A percentile compares a stretch with the other conserved stretches of the same genome.
These are phyloP conservation scores for Pycnococcus provasolii DNA, from an alignment of 139 green algal genomes.

Conservation along the genomic window DNA sequence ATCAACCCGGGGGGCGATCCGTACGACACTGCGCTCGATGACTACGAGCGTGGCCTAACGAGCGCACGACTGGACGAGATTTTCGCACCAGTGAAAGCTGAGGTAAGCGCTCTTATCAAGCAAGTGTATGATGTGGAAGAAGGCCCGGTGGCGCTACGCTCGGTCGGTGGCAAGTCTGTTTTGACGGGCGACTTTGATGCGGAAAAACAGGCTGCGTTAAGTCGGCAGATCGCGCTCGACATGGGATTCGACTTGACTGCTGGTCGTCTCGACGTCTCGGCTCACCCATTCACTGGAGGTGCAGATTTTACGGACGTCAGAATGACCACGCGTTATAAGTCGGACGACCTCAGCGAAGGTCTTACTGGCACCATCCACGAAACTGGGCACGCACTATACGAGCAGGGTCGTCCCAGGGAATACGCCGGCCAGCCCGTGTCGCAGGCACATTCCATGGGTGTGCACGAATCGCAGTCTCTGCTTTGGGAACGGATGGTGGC, in stretches of 20 bases:
- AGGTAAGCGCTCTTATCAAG: background rate
- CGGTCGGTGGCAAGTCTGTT: background rate
- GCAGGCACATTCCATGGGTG: constrained; percentile 58
- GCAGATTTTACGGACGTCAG: constrained; percentile 66
- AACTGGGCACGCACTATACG: constrained; percentile 72
- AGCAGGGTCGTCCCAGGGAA: constrained; percentile 71
- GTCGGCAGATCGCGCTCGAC: constrained; percentile 45
- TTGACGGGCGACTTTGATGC: constrained; percentile 28
- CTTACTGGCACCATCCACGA: constrained; percentile 47
- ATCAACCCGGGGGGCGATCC: constrained; percentile 33
- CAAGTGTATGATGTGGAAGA: too few relatives aligned
- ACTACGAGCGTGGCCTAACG: constrained; percentile 80
- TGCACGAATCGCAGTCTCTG: constrained; percentile 74
- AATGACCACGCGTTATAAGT: constrained; percentile 86
- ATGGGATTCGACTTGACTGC: constrained; percentile 62
- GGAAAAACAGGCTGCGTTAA: constrained; percentile 35
- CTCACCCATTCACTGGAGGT: constrained; percentile 71
- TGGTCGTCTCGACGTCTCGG: constrained; percentile 65
- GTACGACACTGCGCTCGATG: constrained; percentile 64
- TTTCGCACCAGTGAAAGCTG: constrained; percentile 46
- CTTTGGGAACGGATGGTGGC: constrained; percentile 86
- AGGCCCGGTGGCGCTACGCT: constrained; percentile 55
- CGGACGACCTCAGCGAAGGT: constrained; percentile 57
- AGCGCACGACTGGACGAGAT: constrained; percentile 60
- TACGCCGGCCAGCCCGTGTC: constrained; percentile 60